Base-by-base conservation (phyloP, 352 stramenopile genomes). In the Phytophthora cactorum region DNA sequence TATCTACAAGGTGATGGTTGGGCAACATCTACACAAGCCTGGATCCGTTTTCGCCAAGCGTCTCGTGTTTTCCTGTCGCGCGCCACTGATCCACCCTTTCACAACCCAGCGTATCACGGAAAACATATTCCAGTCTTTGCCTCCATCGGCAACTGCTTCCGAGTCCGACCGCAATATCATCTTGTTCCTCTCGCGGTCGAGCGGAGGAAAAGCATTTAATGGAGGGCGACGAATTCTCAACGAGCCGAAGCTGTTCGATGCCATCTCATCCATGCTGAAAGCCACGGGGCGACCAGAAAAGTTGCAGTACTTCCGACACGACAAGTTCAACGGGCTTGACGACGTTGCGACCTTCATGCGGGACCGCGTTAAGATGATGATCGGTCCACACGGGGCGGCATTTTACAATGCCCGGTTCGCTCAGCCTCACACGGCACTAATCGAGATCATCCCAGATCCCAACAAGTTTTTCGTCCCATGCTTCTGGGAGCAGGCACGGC, bases 331-430 rank as follows among this genome's bases (percentile, higher is more conserved):
- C 4, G 68, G 68, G 6, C 57, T 75, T 17, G 44, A 52, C 14
- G 32, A 66, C 2, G 63, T 75, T 15, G 68, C 63, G 3, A 43
- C 62, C 12, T 75, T 75, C 63, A 72, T 75, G 62, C 38, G 57
- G 50, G 58, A 75, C 39, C 45, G 47, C 8, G 63, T 75, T 9
- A 75, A 75, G 50, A 75, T 75, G 63, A 72, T 75, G 68, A 66
- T 75, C 12, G 68, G 68, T 2, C 68, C 63, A 2, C 68, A 75
- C 27, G 68, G 68, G 3, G 63, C 68, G 6, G 68, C 68, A 49
- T 75, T 72, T 51, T 75, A 75, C 63, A 75, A 75, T 27, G 28
- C 56, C 43, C 63, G 68, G 11, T 75, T 75, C 28, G 62, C 58
- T 51, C 57, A 59, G 25, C 62, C 63, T n/a, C 63, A 45, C 41